phyloP scores from a whole-genome alignment of 768 basidiomycete genomes.

The Serendipita sp. region DNA sequence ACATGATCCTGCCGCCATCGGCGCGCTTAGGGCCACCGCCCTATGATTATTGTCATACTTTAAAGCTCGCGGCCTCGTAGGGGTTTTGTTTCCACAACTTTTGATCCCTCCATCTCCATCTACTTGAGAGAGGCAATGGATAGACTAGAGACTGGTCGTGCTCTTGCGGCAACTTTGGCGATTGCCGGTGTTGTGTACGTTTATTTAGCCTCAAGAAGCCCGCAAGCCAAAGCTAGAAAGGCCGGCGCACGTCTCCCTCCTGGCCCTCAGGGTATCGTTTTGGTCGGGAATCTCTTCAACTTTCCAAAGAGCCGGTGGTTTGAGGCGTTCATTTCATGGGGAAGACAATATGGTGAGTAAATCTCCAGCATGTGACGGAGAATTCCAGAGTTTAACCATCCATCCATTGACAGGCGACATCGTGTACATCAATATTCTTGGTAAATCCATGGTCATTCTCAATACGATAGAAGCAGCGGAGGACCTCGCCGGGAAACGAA shows the following conservation, averaged over 20 bases:
- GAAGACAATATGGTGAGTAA: neutral
- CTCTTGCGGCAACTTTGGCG: neutral
- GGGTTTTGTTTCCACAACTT: too few species aligned
- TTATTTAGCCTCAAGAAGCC: neutral
- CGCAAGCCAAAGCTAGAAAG: neutral
- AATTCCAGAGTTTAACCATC: too few species aligned
- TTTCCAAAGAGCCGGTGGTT: neutral
- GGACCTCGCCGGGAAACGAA: constrained; percentile 14
- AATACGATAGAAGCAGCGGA: constrained; percentile 11
- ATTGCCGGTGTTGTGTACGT: neutral
- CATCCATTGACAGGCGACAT: constrained; percentile 10
- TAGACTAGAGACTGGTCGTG: too few species aligned
- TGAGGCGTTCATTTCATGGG: neutral
- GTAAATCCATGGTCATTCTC: constrained; percentile 13
- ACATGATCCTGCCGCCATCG: too few species aligned
- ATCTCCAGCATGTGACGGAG: neutral
- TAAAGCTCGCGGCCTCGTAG: too few species aligned
- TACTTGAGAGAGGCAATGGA: too few species aligned
- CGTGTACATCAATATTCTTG: constrained; percentile 15
- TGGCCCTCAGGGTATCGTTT: neutral
- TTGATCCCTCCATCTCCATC: too few species aligned
- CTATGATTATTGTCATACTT: too few species aligned
- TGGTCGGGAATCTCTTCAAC: neutral
- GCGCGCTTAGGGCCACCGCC: too few species aligned
- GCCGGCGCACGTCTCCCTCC: neutral